Evolutionary conservation across 225 moss, liverwort and hornwort genomes (phyloP).

Genomic region (Straminergon stramineum): DNA sequence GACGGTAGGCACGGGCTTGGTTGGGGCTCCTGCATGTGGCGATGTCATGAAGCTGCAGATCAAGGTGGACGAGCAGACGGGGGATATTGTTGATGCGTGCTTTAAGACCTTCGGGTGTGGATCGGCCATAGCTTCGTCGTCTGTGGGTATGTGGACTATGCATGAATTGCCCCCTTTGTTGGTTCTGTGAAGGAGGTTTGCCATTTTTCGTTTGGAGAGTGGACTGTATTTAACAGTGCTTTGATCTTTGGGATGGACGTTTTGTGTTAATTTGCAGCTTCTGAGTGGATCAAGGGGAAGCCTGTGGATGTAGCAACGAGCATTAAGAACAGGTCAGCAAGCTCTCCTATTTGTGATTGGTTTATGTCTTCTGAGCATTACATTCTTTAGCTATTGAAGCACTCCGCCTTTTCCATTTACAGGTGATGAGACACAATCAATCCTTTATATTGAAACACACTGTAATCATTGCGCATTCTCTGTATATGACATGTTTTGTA

Average conservation of each 20-base stretch:
- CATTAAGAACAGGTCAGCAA: constrained; percentile 84
- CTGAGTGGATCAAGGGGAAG: constrained; percentile 98
- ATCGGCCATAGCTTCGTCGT: constrained; percentile 95
- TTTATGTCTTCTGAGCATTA: not conserved
- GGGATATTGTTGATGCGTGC: constrained; percentile 87
- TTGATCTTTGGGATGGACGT: not conserved
- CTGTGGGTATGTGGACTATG: constrained; percentile 48
- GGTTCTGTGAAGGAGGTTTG: not conserved
- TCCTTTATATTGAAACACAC: not conserved
- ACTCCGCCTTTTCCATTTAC: not conserved
- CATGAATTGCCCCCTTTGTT: not conserved
- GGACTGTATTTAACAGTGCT: not conserved
- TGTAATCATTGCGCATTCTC: not conserved
- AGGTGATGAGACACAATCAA: not conserved
- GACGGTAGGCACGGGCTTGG: constrained; percentile 83
- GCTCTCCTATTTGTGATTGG: not conserved
- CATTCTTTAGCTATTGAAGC: not conserved
- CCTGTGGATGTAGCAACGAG: constrained; percentile 78
- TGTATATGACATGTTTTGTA: not conserved
- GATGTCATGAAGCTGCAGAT: constrained; percentile 99
- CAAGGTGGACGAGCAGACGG: constrained; percentile 79
- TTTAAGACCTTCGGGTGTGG: constrained; percentile 99
- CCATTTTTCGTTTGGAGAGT: not conserved
- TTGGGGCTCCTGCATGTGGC: constrained; percentile 95
- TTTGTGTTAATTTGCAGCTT: constrained; percentile 41